Evolutionary conservation across 2,329 filamentous ascomycete genomes (phyloP), one percentile per base, ranked within the genome.

Genomic region (Didymella pinodella): DNA sequence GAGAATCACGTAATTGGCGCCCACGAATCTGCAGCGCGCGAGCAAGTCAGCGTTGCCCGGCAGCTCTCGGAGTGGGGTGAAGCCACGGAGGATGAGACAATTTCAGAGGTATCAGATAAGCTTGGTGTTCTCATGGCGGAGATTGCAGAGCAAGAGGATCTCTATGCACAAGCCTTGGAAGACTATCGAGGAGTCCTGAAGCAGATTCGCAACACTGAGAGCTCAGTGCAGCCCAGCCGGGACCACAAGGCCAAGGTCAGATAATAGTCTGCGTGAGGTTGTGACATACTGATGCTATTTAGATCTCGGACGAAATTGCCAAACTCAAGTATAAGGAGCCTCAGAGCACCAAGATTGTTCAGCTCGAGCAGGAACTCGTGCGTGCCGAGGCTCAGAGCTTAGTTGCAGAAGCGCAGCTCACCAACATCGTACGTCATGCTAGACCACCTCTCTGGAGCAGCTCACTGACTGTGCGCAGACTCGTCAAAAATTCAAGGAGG

Each of bases 61-160:
- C 94, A 98, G 81, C 86, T 99, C 44, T 96, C 92, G 7, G 93
- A 98, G 68, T 99, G 95, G 95, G 95, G 95, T 57, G 93, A 98
- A 80, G 86, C 91, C 60, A 97, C 93, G 2, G 86, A 87, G 52
- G 95, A 99, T 72, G 92, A 96, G 62, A 87, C 88, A 50, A 84
- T 98, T 71, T 92, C 88, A 51, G 95, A 98, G 75, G 86, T 99
- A 67, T 93, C 91, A 59, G 95, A 98, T 84, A 99, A 99, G 84
- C 84, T 99, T 51, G 95, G 93, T 50, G 94, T 98, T 38, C 82
- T 99, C 69, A 83, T 99, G 60, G 90, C 91, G 22, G 95, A 98
- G 82, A 87, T 99, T 61, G 95, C 93, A 51, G 93, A 97, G 79
- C 93, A 96, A 78, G 95, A 99, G 77, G 93, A 97, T 67, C 75